A percentile compares a stretch with the other conserved stretches of the same genome.
Conservation (phyloP, 805 yeast genomes). For the Kazachstania africana region DNA sequence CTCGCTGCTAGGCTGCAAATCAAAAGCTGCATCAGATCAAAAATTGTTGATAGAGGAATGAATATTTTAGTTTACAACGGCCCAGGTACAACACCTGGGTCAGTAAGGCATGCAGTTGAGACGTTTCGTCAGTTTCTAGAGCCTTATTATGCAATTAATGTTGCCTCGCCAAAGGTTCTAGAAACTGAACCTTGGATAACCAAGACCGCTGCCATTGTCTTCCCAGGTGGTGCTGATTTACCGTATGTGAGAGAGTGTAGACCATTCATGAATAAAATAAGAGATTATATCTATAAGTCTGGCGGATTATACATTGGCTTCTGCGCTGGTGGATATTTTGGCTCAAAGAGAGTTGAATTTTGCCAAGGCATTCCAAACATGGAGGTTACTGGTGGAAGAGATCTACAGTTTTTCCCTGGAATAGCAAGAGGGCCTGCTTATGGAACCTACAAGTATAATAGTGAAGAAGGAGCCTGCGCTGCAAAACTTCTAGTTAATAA, state of each 20-base stretch:
- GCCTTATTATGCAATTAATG: conserved; percentile 78
- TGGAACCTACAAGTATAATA: conserved; percentile 67
- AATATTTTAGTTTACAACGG: conserved; percentile 62
- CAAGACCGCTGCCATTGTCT: conserved; percentile 65
- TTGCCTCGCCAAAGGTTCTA: conserved; percentile 52
- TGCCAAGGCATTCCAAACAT: conserved; percentile 57
- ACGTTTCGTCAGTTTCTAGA: conserved; percentile 64
- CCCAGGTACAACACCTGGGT: conserved; percentile 79
- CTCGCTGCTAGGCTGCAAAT: too few relatives aligned
- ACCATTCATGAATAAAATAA: conserved; percentile 53
- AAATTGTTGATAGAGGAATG: conserved; percentile 36
- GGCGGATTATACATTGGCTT: conserved; percentile 85
- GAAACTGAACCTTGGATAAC: conserved; percentile 79
- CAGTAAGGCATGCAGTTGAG: conserved; percentile 74
- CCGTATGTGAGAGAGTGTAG: conserved; percentile 69
- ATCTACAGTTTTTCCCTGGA: conserved; percentile 75
- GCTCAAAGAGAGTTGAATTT: conserved; percentile 64
- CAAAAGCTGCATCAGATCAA: too few relatives aligned
- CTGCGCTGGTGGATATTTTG: conserved; percentile 94
- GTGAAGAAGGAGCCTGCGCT: conserved; percentile 66
- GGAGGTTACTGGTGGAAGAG: conserved; percentile 83
- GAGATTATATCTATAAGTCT: conserved; percentile 48
- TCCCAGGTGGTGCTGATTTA: conserved; percentile 96
- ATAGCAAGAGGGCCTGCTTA: conserved; percentile 70
- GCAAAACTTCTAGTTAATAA: conserved; percentile 33